Base-by-base conservation (phyloP, 352 stramenopile genomes). In the Phytophthora pseudosyringae region DNA sequence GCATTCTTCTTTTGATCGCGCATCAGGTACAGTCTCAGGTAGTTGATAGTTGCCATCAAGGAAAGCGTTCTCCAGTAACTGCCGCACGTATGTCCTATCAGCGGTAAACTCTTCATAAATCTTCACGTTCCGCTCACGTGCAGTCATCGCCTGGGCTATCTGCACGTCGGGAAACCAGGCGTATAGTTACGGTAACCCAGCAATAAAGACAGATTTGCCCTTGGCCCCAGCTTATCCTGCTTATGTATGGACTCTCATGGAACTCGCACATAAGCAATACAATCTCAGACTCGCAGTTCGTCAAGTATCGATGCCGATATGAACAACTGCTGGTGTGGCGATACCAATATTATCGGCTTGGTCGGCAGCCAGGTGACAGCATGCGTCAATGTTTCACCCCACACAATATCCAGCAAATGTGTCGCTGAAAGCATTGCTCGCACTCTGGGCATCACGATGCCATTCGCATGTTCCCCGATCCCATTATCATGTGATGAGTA, bases 211-310 rank as follows among this genome's bases (percentile, higher is more conserved):
- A 58, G 12, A 21, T 21, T 18, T 16, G 36, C 28, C 9, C 47
- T 44, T 41, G 38, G 28, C 9, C 39, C 15, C 26, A 65, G 21
- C 13, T 65, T 58, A n/a, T 57, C 57, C 21, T 58, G 58, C 11
- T 16, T 9, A 1, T 50, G 45, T 4, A 47, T 5, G 25, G 46
- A 58, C 13, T 52, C 47, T 11, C 28, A 36, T 21, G 47, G 29
- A 5, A 65, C 36, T 26, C 40, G 31, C 6, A 58, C 47, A 15
- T 50, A 18, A n/a, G 47, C 41, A 29, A 64, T 15, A 48, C 55
- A 54, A 10, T 26, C 55, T 33, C 44, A 56, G n/a, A 32, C 46
- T 13, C 55, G 36, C 46, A 64, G 35, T 21, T 29, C 38, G 3
- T 53, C 29, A 9, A 53, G 32, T 10, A 28, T 18, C 1, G 46